Percentiles rank a stretch among this genome's conserved stretches.
Conservation (phyloP, 2,329 filamentous ascomycete species). For the Trichophyton mentagrophytes region DNA sequence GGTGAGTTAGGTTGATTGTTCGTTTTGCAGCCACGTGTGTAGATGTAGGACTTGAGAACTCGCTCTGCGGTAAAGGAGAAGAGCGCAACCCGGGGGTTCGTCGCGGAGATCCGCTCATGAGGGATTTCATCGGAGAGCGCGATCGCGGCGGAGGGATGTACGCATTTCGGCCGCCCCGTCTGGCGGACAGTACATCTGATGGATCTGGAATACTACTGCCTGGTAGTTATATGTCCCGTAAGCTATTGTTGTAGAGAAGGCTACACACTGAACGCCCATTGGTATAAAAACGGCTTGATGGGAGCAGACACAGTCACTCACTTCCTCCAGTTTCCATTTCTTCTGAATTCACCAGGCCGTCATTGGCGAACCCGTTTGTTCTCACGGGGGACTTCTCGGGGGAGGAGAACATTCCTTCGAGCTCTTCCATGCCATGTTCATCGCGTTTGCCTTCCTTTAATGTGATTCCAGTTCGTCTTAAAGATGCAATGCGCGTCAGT, state of each 20-base stretch:
- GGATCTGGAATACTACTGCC: slow-evolving; percentile 32
- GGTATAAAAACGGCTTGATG: neutral
- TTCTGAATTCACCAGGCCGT: slow-evolving; percentile 41
- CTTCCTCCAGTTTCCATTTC: slow-evolving; percentile 53
- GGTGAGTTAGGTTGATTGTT: slow-evolving; percentile 11
- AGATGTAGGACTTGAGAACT: slow-evolving; percentile 30
- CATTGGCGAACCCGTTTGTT: slow-evolving; percentile 24
- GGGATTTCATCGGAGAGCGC: slow-evolving; percentile 35
- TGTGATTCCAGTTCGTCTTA: slow-evolving; percentile 78
- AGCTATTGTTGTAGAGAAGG: neutral
- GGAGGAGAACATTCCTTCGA: slow-evolving; percentile 81
- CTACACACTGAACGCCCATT: neutral
- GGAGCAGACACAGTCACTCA: slow-evolving; percentile 26
- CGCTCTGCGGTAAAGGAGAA: slow-evolving; percentile 27
- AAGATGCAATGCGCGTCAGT: slow-evolving; percentile 13
- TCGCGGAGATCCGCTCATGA: slow-evolving; percentile 31
- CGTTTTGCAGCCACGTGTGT: slow-evolving; percentile 17
- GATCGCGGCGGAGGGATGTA: slow-evolving; percentile 31
- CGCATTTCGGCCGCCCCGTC: slow-evolving; percentile 23
- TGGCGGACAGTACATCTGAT: slow-evolving; percentile 28
- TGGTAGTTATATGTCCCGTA: slow-evolving; percentile 12
- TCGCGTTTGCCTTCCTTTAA: slow-evolving; percentile 72
- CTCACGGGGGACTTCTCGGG: slow-evolving; percentile 50
- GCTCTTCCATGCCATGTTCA: slow-evolving; percentile 80
- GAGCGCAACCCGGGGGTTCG: slow-evolving; percentile 31